phyloP scores from a whole-genome alignment of 805 yeast species.

The Naumovozyma baii region DNA sequence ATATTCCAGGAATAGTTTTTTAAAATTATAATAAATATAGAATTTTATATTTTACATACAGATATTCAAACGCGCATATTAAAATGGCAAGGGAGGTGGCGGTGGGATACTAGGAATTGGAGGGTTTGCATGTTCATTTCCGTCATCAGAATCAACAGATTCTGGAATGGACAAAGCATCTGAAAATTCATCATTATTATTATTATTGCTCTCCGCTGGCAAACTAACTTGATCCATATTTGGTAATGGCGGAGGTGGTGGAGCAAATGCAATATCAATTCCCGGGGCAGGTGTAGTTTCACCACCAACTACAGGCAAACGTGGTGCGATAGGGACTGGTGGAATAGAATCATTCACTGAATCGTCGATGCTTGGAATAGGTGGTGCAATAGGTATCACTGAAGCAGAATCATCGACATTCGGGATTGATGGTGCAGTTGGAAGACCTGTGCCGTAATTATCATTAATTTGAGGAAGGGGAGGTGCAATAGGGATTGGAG shows the following conservation, averaged over 20 bases:
- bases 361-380: neutral
- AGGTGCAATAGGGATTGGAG: conserved; percentile 28
- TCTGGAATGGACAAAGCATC: conserved; percentile 29
- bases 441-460: conserved; percentile 27
- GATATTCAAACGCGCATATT: neutral
- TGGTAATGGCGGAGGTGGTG: conserved; percentile 9
- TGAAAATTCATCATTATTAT: conserved; percentile 3
- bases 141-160: conserved; percentile 28
- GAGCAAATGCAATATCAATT: neutral
- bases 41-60: neutral
- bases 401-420: conserved; percentile 5
- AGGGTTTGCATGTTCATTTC: conserved; percentile 1
- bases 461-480: conserved; percentile 23
- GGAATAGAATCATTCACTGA: neutral
- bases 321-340: conserved; percentile 5
- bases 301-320: conserved; percentile 6
- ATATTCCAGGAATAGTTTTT: too few relatives aligned
- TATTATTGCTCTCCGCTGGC: neutral
- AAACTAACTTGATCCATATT: neutral
- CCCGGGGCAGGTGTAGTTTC: too few relatives aligned
- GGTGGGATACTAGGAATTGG: conserved; percentile 25
- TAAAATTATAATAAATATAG: too few relatives aligned
- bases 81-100: conserved; percentile 25
- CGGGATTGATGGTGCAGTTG: conserved; percentile 39
- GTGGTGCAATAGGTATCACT: conserved; percentile 6